phyloP scores from a whole-genome alignment of 2,329 filamentous ascomycete species.

The Alternaria atra region DNA sequence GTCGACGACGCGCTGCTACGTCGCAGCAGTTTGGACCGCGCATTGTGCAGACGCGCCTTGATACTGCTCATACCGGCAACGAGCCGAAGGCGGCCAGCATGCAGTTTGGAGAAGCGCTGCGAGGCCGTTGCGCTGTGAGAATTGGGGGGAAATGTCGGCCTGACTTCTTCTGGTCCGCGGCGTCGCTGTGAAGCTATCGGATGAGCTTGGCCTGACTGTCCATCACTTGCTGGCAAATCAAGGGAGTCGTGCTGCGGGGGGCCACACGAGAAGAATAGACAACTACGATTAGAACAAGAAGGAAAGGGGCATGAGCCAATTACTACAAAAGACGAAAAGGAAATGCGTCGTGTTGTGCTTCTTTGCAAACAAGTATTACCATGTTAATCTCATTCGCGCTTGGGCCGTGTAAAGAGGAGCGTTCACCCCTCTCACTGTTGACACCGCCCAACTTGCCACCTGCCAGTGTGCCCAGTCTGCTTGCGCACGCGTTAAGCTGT shows the following conservation, averaged over 20 bases:
- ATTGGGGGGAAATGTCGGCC: not conserved
- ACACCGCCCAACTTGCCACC: slow-evolving; percentile 12
- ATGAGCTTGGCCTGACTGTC: not conserved
- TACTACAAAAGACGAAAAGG: slow-evolving; percentile 10
- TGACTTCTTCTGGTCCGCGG: slow-evolving; percentile 2
- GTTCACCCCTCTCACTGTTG: not conserved
- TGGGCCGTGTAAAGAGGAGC: slow-evolving; percentile 11
- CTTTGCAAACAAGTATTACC: slow-evolving; percentile 15
- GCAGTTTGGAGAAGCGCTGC: slow-evolving; percentile 18
- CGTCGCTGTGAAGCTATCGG: slow-evolving; percentile 11
- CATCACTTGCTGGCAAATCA: slow-evolving; percentile 12
- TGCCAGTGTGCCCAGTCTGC: not conserved
- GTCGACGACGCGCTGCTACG: slow-evolving; percentile 40
- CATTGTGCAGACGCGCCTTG: slow-evolving; percentile 45
- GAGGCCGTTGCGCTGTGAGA: slow-evolving; percentile 7
- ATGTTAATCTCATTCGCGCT: slow-evolving; percentile 22
- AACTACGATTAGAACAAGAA: slow-evolving; percentile 2
- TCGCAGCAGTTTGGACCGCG: slow-evolving; percentile 42
- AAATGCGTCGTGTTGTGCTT: slow-evolving; percentile 23
- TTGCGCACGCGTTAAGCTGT: slow-evolving; percentile 5
- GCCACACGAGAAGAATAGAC: slow-evolving; percentile 5
- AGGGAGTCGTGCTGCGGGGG: not conserved
- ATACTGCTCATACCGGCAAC: slow-evolving; percentile 45
- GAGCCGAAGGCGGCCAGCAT: slow-evolving; percentile 32
- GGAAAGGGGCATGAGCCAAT: slow-evolving; percentile 5